Conservation (phyloP, 2,329 filamentous ascomycete species). For the Amphichorda felina region DNA sequence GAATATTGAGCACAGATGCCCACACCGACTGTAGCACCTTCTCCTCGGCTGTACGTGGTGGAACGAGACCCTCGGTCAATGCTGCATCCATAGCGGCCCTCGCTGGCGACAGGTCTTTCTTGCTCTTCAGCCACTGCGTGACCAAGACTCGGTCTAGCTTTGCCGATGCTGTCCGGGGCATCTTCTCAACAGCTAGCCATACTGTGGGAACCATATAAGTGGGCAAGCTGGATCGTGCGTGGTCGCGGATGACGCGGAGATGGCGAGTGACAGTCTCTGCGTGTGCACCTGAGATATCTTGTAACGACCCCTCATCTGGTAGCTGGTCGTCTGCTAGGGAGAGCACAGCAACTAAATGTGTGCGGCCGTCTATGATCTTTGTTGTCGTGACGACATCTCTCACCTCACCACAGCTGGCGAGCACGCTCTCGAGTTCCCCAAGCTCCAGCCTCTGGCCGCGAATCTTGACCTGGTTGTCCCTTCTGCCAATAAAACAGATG, state of each 20-base stretch:
- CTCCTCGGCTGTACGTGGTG: not conserved
- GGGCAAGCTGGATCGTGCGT: not conserved
- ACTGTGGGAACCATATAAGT: slow-evolving; percentile 3
- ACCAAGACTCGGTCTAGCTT: slow-evolving; percentile 1
- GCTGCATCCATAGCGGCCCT: not conserved
- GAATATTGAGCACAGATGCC: not conserved
- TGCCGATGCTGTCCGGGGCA: slow-evolving; percentile 1
- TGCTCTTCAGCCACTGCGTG: not conserved
- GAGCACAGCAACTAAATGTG: not conserved
- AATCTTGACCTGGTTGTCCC: slow-evolving; percentile 41
- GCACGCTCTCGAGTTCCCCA: slow-evolving; percentile 4
- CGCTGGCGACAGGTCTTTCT: not conserved
- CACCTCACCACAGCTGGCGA: not conserved
- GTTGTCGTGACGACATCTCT: not conserved
- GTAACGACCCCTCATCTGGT: not conserved
- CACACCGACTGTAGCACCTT: not conserved
- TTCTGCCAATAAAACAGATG: slow-evolving; percentile 29
- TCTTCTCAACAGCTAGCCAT: not conserved
- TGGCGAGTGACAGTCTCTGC: not conserved
- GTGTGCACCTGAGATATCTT: not conserved
- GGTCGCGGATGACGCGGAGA: not conserved
- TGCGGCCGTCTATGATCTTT: not conserved
- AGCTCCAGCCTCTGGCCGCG: slow-evolving; percentile 38
- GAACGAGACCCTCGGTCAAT: not conserved
- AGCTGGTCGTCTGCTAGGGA: not conserved